Percentiles rank a stretch among this genome's conserved stretches.
Evolutionary conservation across 2,329 filamentous ascomycete genomes (phyloP).

Genomic region (Pleomassaria siparia): DNA sequence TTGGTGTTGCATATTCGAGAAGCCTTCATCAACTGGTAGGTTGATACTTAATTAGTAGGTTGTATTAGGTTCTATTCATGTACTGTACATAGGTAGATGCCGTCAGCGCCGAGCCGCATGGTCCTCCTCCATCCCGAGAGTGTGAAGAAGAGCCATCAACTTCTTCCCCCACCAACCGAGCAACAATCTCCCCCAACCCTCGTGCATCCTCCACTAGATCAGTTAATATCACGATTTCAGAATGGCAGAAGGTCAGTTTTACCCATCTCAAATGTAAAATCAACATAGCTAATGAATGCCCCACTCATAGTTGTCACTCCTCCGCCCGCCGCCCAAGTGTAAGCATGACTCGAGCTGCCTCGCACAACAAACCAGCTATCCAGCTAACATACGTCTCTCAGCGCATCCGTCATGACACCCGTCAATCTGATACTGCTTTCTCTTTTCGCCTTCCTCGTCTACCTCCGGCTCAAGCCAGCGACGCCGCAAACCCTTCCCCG

Average conservation of each 20-base stretch:
- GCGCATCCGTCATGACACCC: slow-evolving; percentile 58
- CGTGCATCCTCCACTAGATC: too few relatives aligned
- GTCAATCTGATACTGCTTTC: slow-evolving; percentile 64
- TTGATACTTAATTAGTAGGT: too few relatives aligned
- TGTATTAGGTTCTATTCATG: too few relatives aligned
- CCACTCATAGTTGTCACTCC: slow-evolving; percentile 68
- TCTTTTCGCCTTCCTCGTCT: slow-evolving; percentile 59
- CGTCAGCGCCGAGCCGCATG: slow-evolving; percentile 1
- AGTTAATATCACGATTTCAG: neutral
- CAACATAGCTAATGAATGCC: slow-evolving; percentile 32
- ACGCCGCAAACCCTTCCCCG: slow-evolving; percentile 54
- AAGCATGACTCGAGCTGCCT: slow-evolving; percentile 24
- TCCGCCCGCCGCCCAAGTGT: slow-evolving; percentile 49
- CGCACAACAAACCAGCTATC: neutral
- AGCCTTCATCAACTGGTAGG: too few relatives aligned
- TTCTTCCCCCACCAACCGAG: neutral
- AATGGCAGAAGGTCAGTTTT: slow-evolving; percentile 33
- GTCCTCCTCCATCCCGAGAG: too few relatives aligned
- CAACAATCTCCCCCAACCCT: neutral
- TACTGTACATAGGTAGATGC: too few relatives aligned
- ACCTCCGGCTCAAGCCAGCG: slow-evolving; percentile 61
- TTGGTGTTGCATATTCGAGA: neutral
- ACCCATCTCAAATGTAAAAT: neutral
- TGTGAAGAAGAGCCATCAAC: too few relatives aligned
- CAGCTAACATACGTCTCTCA: slow-evolving; percentile 32